Evolutionary conservation across 495 filamentous ascomycete genomes (phyloP), one percentile per base, ranked within the genome.

Genomic region (Friedmanniomyces simplex): DNA sequence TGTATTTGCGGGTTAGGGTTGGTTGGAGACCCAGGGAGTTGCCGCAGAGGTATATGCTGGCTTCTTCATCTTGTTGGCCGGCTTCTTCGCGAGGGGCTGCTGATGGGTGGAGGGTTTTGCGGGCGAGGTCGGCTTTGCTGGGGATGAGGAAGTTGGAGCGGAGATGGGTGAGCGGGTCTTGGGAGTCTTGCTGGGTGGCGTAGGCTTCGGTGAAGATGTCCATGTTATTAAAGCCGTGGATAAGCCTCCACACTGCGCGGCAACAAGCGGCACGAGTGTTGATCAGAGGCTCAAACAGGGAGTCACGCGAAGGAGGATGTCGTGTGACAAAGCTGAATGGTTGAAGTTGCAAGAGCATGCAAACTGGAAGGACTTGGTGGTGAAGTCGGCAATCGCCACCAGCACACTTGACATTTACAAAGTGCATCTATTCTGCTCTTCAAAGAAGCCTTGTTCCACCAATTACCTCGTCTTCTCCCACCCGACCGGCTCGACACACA

Each of bases 21-120:
- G 93, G 94, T 67, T 97, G 93, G 32, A 94, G 77, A 42, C 93
- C 93, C 11, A 98, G 78, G 4, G 93, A 98, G 73, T 98, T 96
- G n/a, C 93, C 93, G 66, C 91, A 96, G 42, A 98, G 78, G 69
- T 98, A 98, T 64, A 89, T 85, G 69, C 81, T 86, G 51, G 67
- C 70, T 12, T 49, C 42, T 24, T 54, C 54, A 2, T 22, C 22
- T n/a, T 21, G 18, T 37, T 58, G 25, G 13, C 18, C 28, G 26
- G 13, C 12, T 26, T 41, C 3, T 37, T n/a, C n/a, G n/a, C n/a
- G n/a, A n/a, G n/a, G n/a, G n/a, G n/a, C n/a, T n/a, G n/a, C n/a
- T n/a, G n/a, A n/a, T n/a, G n/a, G n/a, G n/a, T n/a, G 55, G 41
- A 65, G 55, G 1, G 57, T 66, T 53, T 79, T 85, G 55, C 86